A percentile compares a stretch with the other conserved stretches of the same genome.
These are phyloP conservation scores for Aureobasidium sp. DNA, from an alignment of 2,329 filamentous ascomycete species.

Conservation along the genomic window DNA sequence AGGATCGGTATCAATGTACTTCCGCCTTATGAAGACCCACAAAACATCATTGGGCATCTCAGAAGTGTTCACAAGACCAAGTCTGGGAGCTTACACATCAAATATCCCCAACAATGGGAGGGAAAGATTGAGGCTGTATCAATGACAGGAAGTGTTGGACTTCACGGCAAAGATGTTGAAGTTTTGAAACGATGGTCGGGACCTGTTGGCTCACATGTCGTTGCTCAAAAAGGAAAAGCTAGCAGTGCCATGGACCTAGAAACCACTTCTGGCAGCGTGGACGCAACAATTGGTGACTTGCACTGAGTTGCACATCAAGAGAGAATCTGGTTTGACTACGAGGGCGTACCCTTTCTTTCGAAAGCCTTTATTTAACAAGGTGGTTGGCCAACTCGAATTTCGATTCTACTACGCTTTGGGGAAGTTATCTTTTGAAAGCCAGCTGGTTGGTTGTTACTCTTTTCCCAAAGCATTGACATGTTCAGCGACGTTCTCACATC, in stretches of 20 bases:
- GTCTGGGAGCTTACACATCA: conserved; percentile 28
- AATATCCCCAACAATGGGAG: conserved; percentile 36
- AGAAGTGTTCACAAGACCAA: conserved; percentile 28
- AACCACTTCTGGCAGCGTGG: conserved; percentile 21
- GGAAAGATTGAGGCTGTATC: conserved; percentile 30
- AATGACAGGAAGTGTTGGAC: conserved; percentile 29
- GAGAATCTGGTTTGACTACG: not conserved
- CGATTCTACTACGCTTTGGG: not conserved
- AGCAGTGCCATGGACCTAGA: conserved; percentile 27
- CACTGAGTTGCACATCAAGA: not conserved
- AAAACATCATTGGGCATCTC: conserved; percentile 22
- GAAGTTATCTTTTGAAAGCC: not conserved
- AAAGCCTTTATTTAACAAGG: not conserved
- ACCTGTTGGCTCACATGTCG: conserved; percentile 23
- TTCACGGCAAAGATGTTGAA: conserved; percentile 32
- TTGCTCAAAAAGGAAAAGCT: conserved; percentile 32
- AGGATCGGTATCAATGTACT: conserved; percentile 27
- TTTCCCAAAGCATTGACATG: too few species aligned
- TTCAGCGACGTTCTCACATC: too few species aligned
- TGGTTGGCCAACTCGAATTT: not conserved
- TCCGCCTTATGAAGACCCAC: conserved; percentile 24
- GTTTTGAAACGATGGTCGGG: conserved; percentile 23
- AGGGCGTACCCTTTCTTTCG: not conserved
- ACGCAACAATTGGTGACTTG: conserved; percentile 19
- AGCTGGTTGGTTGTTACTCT: not conserved